phyloP scores from a whole-genome alignment of 805 yeast genomes.

The Scheffersomyces coipomensis region DNA sequence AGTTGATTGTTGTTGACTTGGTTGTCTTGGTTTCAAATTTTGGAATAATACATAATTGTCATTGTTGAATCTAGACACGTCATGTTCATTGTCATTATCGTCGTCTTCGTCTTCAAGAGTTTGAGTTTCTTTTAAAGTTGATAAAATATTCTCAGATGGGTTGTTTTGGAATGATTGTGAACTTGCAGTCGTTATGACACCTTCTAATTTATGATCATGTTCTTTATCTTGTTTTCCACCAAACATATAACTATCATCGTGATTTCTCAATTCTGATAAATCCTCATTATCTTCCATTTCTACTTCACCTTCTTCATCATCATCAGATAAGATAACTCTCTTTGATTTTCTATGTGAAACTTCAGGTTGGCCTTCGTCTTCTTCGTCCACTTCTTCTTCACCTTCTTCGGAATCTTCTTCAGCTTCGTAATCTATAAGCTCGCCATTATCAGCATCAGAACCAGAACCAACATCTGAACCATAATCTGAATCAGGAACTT shows the following conservation, averaged over 20 bases:
- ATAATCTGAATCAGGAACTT: constrained; percentile 22
- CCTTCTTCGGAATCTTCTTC: constrained; percentile 9
- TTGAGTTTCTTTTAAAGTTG: not conserved
- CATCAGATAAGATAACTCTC: constrained; percentile 8
- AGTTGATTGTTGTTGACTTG: constrained; percentile 2
- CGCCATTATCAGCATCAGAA: constrained; percentile 10
- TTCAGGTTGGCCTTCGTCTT: constrained; percentile 13
- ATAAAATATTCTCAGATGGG: too few relatives aligned
- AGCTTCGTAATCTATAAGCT: constrained; percentile 8
- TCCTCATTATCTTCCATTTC: too few relatives aligned
- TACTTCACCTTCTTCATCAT: constrained; percentile 16
- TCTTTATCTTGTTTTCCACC: constrained; percentile 11
- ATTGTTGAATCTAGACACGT: not conserved
- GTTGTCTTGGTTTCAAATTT: constrained; percentile 25
- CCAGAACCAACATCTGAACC: constrained; percentile 10
- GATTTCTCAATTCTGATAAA: not conserved
- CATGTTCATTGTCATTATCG: constrained; percentile 1
- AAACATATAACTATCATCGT: constrained; percentile 31
- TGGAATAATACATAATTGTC: constrained; percentile 19
- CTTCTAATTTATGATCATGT: not conserved
- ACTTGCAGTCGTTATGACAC: not conserved
- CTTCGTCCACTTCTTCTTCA: constrained; percentile 15
- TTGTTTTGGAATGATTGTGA: too few relatives aligned
- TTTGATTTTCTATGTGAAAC: constrained; percentile 5
- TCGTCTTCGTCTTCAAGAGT: not conserved